These are phyloP conservation scores for Salicornia ramosissima DNA, from an alignment of 148 eudicot species.

Conservation along the genomic window DNA sequence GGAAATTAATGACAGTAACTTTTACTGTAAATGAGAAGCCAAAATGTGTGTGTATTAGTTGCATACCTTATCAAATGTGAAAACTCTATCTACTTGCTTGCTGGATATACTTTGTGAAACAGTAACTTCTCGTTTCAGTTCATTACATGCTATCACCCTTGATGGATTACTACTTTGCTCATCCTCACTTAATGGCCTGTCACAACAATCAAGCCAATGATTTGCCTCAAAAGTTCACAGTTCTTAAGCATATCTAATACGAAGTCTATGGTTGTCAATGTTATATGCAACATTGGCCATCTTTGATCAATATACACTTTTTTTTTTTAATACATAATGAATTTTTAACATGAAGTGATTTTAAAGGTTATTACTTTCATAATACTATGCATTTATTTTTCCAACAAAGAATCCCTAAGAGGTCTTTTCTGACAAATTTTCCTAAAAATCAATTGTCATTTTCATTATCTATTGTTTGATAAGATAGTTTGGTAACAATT, in stretches of 20 bases:
- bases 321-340: no score
- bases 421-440: no score
- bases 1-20: background rate
- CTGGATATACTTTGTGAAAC: constrained; percentile 47
- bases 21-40: constrained; percentile 7
- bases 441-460: no score
- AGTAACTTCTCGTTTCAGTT: constrained; percentile 58
- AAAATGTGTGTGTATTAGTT: constrained; percentile 15
- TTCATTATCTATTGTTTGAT: no score
- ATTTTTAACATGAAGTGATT: no score
- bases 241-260: background rate
- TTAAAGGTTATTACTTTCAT: no score
- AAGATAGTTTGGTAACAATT: no score
- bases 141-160: constrained; percentile 57
- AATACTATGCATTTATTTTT: no score
- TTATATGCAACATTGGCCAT: no score
- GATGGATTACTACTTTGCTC: constrained; percentile 63
- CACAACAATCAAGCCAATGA: background rate
- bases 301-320: no score
- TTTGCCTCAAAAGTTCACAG: constrained; percentile 1
- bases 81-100: constrained; percentile 67
- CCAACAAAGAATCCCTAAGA: no score
- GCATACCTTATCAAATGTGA: constrained; percentile 84
- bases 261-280: no score
- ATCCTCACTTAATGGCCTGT: constrained; percentile 76